Conservation (phyloP, 2,329 filamentous ascomycete genomes). For the Botrytis aclada region DNA sequence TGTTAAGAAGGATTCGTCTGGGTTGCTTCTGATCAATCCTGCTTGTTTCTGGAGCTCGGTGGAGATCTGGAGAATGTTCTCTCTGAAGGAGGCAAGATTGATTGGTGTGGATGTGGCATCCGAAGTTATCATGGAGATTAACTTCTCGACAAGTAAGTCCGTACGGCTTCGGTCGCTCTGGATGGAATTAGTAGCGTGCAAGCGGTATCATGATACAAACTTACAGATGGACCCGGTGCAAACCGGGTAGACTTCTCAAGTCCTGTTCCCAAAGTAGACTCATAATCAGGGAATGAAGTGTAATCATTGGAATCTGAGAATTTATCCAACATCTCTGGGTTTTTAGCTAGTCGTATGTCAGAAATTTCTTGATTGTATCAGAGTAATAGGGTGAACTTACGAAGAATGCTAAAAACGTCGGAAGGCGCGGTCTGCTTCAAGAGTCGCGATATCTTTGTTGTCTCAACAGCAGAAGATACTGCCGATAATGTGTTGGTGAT, state of each 20-base stretch:
- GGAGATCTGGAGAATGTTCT: neutral
- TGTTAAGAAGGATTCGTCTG: slow-evolving; percentile 22
- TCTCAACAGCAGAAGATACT: slow-evolving; percentile 34
- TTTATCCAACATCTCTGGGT: slow-evolving; percentile 9
- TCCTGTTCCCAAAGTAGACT: slow-evolving; percentile 24
- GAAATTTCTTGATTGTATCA: neutral
- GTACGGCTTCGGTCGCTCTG: slow-evolving; percentile 28
- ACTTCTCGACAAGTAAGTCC: slow-evolving; percentile 28
- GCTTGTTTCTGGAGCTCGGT: slow-evolving; percentile 10
- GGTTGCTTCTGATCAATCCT: neutral
- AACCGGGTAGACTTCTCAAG: slow-evolving; percentile 33
- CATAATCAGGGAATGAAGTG: slow-evolving; percentile 37
- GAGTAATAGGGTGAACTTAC: slow-evolving; percentile 27
- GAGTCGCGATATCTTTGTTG: slow-evolving; percentile 33
- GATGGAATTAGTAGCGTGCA: slow-evolving; percentile 21
- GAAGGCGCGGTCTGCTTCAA: slow-evolving; percentile 23
- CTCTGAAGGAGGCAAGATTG: neutral
- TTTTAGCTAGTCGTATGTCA: slow-evolving; percentile 11
- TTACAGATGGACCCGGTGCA: slow-evolving; percentile 32
- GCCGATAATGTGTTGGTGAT: slow-evolving; percentile 31
- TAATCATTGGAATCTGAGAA: slow-evolving; percentile 36
- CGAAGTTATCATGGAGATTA: slow-evolving; percentile 26
- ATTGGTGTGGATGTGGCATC: neutral
- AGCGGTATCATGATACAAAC: neutral
- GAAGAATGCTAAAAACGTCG: slow-evolving; percentile 30